Percentiles rank a stretch among this genome's conserved stretches.
Evolutionary conservation across 2,329 filamentous ascomycete species (phyloP).

Genomic region (Ophiocordyceps sinensis): DNA sequence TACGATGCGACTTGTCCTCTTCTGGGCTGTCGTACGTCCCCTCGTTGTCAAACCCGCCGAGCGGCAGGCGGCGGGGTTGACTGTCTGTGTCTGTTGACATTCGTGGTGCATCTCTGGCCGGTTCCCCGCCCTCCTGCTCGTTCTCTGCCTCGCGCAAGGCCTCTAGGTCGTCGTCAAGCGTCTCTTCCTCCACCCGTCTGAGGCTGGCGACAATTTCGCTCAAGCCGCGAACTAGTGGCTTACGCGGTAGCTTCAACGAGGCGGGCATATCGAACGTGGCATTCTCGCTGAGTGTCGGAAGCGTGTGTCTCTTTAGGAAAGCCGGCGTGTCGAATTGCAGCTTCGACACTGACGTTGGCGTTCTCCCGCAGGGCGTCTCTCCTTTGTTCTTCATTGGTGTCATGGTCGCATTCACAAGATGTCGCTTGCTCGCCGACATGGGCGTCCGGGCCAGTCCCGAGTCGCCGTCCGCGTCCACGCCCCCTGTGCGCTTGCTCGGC

Average conservation of each 20-base stretch:
- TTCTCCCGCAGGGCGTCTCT: constrained; percentile 22
- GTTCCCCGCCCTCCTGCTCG: constrained; percentile 17
- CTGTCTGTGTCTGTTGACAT: constrained; percentile 25
- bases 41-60: constrained; percentile 52
- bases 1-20: constrained; percentile 36
- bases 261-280: constrained; percentile 31
- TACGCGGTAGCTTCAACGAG: constrained; percentile 39
- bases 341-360: constrained; percentile 37
- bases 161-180: constrained; percentile 59
- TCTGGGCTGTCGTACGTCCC: constrained; percentile 38
- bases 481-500: constrained; percentile 27
- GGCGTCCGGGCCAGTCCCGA: constrained; percentile 31
- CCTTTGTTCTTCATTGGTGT: constrained; percentile 44
- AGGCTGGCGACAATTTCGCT: constrained; percentile 62
- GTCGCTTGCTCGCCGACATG: constrained; percentile 43
- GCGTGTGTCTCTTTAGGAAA: constrained; percentile 40
- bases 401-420: constrained; percentile 46
- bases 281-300: constrained; percentile 43
- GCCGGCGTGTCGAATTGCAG: constrained; percentile 54
- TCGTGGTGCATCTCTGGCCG: constrained; percentile 8
- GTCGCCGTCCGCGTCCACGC: constrained; percentile 15
- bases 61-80: constrained; percentile 25
- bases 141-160: constrained; percentile 57
- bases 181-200: constrained; percentile 54
- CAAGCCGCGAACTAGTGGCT: constrained; percentile 52